Base-by-base conservation (phyloP, 2,329 filamentous ascomycete genomes). In the Diaporthe citri region DNA sequence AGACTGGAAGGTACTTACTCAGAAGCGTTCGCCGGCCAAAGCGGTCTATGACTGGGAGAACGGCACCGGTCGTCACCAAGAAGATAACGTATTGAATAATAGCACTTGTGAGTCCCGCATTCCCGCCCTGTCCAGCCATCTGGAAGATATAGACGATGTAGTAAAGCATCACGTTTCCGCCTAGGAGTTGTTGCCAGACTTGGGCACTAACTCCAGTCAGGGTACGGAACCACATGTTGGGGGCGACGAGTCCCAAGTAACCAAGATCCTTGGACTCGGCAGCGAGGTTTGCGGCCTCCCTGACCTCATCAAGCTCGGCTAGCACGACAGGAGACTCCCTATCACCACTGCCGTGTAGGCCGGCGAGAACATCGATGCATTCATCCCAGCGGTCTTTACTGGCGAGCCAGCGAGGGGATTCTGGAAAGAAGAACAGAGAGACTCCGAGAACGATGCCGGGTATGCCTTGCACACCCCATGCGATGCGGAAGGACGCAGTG, bases 341-440 rank as follows among this genome's bases (percentile, higher is more conserved):
- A 74, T 92, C 86, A 4, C 91, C 91, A 0, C 83, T 81, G 6
- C 88, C 91, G 77, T 93, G 92, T 1, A 93, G 84, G 31, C 85
- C 80, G 0, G 90, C 91, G 25, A 93, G 86, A 56, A 90, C 88
- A 31, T 86, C 79, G 56, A 91, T 85, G 0, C 90, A 90, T 79
- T 94, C 89, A 39, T 94, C 91, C 87, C 92, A 93, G 1, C 90
- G 88, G 76, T 92, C 92, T 78, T 92, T 88, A 22, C 88, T 88
- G 7, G 93, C 93, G 8, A 95, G 85, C 93, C 93, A 95, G 71
- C 93, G 88, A 0, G 93, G 93, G 67, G 87, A 93, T 77, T 89
- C 89, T 0, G 90, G 90, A 77, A 93, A 88, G 82, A 91, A 91
- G 80, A 90, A 87, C 28, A 91, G 85, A 0, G 90, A 90, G 36